Base-by-base conservation (phyloP, 805 yeast species). In the Candida chilensis region DNA sequence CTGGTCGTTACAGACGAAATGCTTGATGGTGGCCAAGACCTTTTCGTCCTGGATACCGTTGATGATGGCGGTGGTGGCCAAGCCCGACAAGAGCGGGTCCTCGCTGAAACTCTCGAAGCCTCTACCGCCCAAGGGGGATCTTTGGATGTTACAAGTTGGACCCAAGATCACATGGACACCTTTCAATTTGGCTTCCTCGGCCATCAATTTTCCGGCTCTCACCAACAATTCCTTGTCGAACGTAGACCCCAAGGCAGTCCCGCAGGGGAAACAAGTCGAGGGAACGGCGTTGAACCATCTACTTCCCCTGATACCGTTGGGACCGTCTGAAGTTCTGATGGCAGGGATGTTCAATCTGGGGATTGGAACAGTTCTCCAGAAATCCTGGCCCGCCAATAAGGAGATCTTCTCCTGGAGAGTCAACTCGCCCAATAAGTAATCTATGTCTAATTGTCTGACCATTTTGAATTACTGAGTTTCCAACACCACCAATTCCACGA, bases 121-220 rank as follows among this genome's bases (percentile, higher is more conserved):
- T 28, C 70, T 39, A 5, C 70, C 71, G 6, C 71, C 71, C 22
- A 63, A 42, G 5, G 71, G 71, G 16, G 55, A 52, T 18, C 71
- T 47, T 14, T 56, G 64, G 30, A 62, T 64, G 40, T 65, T 64
- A 16, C 52, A 34, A 34, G 58, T 28, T 4, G 44, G 44, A 12
- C 44, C 44, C 31, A 40, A 33, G 22, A 48, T 39, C 22, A 44
- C 39, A 33, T 54, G 56, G 16, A 48, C 55, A 19, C 52, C 52
- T 29, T 58, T 54, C 41, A 50, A 44, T 22, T 44, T 54, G 20
- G 64, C 60, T 36, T 58, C 64, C 26, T 42, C 37, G 13, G 54
- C 58, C 64, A 58, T 58, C 40, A 58, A 46, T 16, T 40, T 38
- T 13, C 64, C 64, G 9, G 52, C 51, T 31, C 47, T 42, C 8